These are phyloP conservation scores for Ophiocordyceps unilateralis DNA, from an alignment of 2,329 filamentous ascomycete genomes.

Conservation along the genomic window DNA sequence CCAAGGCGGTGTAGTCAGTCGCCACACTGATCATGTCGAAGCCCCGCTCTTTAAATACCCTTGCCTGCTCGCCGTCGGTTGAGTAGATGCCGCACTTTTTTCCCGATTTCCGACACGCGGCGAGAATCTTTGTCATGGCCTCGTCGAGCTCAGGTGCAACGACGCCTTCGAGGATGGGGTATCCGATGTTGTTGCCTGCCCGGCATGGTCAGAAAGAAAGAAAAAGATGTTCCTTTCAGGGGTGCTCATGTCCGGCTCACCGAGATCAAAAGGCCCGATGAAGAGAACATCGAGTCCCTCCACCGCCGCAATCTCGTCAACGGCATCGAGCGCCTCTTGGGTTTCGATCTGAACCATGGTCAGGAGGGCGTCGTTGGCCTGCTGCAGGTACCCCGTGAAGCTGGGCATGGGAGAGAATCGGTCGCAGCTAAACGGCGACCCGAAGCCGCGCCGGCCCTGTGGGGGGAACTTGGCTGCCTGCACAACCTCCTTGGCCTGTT, in stretches of 20 bases:
- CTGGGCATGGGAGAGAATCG: constrained; percentile 25
- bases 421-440: constrained; percentile 27
- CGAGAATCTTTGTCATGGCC: constrained; percentile 40
- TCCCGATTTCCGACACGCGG: constrained; percentile 39
- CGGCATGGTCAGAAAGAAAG: background rate
- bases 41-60: constrained; percentile 33
- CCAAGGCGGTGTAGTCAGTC: constrained; percentile 36
- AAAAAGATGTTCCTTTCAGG: background rate
- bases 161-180: constrained; percentile 42
- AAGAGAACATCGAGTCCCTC: constrained; percentile 46
- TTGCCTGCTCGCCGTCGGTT: constrained; percentile 36
- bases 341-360: constrained; percentile 56
- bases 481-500: constrained; percentile 27
- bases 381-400: constrained; percentile 29
- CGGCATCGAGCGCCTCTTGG: constrained; percentile 37
- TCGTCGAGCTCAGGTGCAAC: constrained; percentile 39
- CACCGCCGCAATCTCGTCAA: constrained; percentile 44
- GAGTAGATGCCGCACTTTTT: constrained; percentile 50
- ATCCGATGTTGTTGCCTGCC: constrained; percentile 39
- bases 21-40: constrained; percentile 45
- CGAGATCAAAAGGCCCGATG: constrained; percentile 49
- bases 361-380: constrained; percentile 33
- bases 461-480: constrained; percentile 33
- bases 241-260: constrained; percentile 9
- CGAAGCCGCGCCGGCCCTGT: constrained; percentile 28